Evolutionary conservation across 768 basidiomycete species (phyloP).

Genomic region (Leccinum broughii): DNA sequence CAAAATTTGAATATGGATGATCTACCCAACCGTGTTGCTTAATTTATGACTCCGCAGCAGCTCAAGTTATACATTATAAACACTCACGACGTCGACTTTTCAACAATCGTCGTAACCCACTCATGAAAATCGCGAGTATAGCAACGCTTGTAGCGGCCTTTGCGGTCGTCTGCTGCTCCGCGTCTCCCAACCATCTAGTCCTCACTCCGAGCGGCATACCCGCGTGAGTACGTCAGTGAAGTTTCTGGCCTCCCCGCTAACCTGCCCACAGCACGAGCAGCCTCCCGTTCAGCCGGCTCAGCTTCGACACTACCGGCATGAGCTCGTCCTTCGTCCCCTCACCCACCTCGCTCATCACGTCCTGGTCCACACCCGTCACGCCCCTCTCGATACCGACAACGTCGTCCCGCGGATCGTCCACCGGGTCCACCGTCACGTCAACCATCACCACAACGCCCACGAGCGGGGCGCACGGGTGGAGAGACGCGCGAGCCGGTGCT

Average conservation of each 20-base stretch:
- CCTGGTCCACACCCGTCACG: constrained; percentile 21
- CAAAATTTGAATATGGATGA: constrained; percentile 1
- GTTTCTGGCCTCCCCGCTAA: neutral
- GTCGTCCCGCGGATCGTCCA: neutral
- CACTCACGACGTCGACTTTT: neutral
- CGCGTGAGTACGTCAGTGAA: constrained; percentile 13
- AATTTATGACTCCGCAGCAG: constrained; percentile 22
- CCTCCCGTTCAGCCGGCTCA: constrained; percentile 15
- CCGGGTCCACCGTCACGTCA: neutral
- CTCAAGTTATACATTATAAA: neutral
- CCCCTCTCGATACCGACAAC: constrained; percentile 7
- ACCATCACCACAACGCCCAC: neutral
- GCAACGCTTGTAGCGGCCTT: constrained; percentile 9
- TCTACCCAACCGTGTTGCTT: constrained; percentile 8
- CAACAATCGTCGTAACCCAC: neutral
- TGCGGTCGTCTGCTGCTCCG: constrained; percentile 9
- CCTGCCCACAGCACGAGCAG: constrained; percentile 22
- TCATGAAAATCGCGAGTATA: constrained; percentile 18
- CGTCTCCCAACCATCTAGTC: constrained; percentile 5
- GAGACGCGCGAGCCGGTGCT: neutral
- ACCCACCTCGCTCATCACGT: constrained; percentile 29
- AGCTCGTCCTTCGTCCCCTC: constrained; percentile 18
- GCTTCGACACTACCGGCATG: constrained; percentile 26
- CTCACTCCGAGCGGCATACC: constrained; percentile 20
- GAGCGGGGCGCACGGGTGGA: constrained; percentile 2